Evolutionary conservation across 371 early-diverging fungal species (phyloP), one percentile per base, ranked within the genome.

Genomic region (Phascolomyces articulosus): DNA sequence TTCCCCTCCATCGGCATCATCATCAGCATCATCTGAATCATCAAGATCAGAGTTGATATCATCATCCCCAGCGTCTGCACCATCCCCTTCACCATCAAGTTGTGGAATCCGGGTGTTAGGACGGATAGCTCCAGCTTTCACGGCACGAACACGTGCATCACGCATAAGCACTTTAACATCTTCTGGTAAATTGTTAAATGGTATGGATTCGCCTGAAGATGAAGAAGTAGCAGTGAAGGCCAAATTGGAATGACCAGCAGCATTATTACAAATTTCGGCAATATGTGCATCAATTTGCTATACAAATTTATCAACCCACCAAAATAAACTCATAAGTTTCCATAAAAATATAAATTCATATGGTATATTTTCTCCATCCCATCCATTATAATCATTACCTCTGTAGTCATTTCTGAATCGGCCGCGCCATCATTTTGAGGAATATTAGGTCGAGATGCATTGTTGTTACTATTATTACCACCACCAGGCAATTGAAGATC

Each of bases 31-130:
- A 60, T 91, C 91, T 2, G 88, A 67, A 67, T 93, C 92, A 64
- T 93, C 93, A 60, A 96, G 77, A 65, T 95, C 96, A 16, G 95
- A 95, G 71, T 90, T 92, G 66, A 94, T 90, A 27, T 85, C 90
- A 64, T 94, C 93, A 27, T 92, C 87, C 28, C 82, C 63, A 40
- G 51, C n/a, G n/a, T n/a, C n/a, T n/a, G n/a, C 79, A 40, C 72
- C 77, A 28, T 82, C 85, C 9, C 72, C 83, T 41, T 84, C 86
- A 6, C 85, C 87, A 74, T 85, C 87, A 20, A 86, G 63, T 62
- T 86, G 86, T 13, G 75, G 74, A 58, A 85, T 78, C 47, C 70
- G 69, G 23, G 47, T 27, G 6, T 62, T 58, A 34, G 67, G 62
- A 10, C 61, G 51, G 3, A 77, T 48, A 24, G 77, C 75, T 24